A percentile compares a stretch with the other conserved stretches of the same genome.
Conservation (phyloP, 768 basidiomycete genomes). For the Melanogaster broomeanus region DNA sequence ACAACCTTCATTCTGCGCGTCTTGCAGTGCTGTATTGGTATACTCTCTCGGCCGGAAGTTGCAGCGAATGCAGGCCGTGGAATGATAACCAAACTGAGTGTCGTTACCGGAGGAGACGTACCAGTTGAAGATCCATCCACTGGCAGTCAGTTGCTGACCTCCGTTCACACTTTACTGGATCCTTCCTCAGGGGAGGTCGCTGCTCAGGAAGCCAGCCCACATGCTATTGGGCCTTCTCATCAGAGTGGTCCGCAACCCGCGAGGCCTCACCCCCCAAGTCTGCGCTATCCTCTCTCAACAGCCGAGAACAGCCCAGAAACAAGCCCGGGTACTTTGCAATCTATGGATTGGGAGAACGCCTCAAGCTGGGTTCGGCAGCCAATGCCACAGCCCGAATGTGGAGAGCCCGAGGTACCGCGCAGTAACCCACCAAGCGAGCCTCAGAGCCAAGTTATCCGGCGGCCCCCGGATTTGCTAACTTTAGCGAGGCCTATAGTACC, state of each 20-base stretch:
- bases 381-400: not conserved
- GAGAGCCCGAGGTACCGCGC: not conserved
- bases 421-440: not conserved
- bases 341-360: too few relatives aligned
- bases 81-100: not conserved
- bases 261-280: too few relatives aligned
- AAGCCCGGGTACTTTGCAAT: too few relatives aligned
- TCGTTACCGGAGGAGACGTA: not conserved
- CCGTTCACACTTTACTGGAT: not conserved
- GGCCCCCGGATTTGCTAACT: not conserved
- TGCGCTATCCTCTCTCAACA: not conserved
- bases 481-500: not conserved
- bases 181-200: too few relatives aligned
- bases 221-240: too few relatives aligned
- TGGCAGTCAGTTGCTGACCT: not conserved
- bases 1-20: not conserved
- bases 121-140: not conserved
- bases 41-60: not conserved
- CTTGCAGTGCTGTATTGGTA: not conserved
- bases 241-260: too few relatives aligned
- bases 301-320: not conserved
- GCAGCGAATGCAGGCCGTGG: not conserved
- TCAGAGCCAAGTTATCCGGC: not conserved
- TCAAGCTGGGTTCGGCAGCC: not conserved
- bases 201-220: too few relatives aligned